These are phyloP conservation scores for Globisporangium radiosum DNA, from an alignment of 352 stramenopile genomes.

Conservation along the genomic window DNA sequence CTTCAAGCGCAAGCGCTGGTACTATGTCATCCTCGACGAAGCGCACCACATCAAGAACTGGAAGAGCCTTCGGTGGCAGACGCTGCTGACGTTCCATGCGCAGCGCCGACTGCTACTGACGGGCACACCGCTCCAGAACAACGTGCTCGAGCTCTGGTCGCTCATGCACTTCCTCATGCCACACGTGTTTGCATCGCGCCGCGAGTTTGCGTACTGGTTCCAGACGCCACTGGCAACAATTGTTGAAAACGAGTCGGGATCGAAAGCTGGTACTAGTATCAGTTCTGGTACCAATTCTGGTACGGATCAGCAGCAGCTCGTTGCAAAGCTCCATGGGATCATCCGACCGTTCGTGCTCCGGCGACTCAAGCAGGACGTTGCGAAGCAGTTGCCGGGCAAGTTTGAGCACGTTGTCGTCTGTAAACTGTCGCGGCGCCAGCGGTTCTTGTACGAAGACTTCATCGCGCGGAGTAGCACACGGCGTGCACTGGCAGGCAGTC, in stretches of 20 bases:
- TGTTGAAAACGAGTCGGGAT: constrained; percentile 57
- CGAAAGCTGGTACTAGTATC: constrained; percentile 25
- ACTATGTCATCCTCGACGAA: constrained; percentile 98
- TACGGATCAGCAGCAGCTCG: constrained; percentile 62
- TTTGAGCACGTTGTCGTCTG: constrained; percentile 96
- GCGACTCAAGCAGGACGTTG: constrained; percentile 97
- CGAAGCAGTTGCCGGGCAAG: constrained; percentile 96
- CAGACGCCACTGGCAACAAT: constrained; percentile 91
- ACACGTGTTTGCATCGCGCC: constrained; percentile 90
- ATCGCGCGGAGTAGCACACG: constrained; percentile 93
- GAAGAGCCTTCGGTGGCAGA: constrained; percentile 97
- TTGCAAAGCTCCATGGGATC: constrained; percentile 94
- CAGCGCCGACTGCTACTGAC: constrained; percentile 91
- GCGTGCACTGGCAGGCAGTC: constrained; percentile 84
- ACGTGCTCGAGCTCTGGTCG: constrained; percentile 97
- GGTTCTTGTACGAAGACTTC: constrained; percentile 98
- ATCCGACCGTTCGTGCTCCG: constrained; percentile 97
- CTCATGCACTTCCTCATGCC: constrained; percentile 99
- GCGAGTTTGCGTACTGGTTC: constrained; percentile 98
- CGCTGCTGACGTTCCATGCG: constrained; percentile 96
- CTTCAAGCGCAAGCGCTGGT: constrained; percentile 99
- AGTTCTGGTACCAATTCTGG: neutral
- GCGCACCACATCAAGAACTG: constrained; percentile 99
- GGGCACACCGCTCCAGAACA: constrained; percentile 97
- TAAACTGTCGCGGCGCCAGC: constrained; percentile 92